Conservation (phyloP, 768 basidiomycete genomes). For the Macrolepiota albuminosa region DNA sequence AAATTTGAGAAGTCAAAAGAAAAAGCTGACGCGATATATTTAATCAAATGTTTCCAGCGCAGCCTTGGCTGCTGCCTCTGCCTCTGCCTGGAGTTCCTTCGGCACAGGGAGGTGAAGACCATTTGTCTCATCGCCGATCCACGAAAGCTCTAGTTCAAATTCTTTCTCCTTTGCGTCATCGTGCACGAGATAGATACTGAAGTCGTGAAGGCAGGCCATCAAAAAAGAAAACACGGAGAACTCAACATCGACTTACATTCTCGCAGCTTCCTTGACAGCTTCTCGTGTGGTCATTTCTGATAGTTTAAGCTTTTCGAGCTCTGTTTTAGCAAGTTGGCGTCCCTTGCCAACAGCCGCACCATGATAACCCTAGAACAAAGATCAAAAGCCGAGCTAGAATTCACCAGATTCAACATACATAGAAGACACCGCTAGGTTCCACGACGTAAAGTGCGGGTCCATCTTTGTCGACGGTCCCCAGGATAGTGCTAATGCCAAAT, state of each 20-base stretch:
- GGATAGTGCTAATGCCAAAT: constrained; percentile 91
- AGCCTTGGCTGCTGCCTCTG: constrained; percentile 83
- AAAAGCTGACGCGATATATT: constrained; percentile 13
- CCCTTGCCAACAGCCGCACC: constrained; percentile 98
- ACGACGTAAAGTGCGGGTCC: constrained; percentile 86
- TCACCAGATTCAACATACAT: constrained; percentile 43
- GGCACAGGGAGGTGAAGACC: constrained; percentile 82
- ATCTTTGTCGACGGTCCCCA: constrained; percentile 84
- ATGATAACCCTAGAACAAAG: constrained; percentile 70
- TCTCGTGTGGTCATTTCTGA: constrained; percentile 75
- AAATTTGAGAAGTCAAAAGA: constrained; percentile 7
- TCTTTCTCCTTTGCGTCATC: constrained; percentile 98
- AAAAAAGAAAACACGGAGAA: neutral
- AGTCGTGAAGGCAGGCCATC: neutral
- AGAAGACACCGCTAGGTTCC: constrained; percentile 92
- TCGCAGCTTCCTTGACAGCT: constrained; percentile 88
- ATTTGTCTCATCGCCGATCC: constrained; percentile 86
- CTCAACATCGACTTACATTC: constrained; percentile 64
- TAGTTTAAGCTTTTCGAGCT: constrained; percentile 92
- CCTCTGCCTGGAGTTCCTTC: constrained; percentile 76
- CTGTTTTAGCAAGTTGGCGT: constrained; percentile 96
- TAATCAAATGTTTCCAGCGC: constrained; percentile 63
- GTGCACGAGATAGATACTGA: constrained; percentile 93
- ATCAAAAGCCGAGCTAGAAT: neutral
- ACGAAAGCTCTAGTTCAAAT: constrained; percentile 96